Evolutionary conservation across 2,329 filamentous ascomycete genomes (phyloP).

Genomic region (Ceratocystis destructans): DNA sequence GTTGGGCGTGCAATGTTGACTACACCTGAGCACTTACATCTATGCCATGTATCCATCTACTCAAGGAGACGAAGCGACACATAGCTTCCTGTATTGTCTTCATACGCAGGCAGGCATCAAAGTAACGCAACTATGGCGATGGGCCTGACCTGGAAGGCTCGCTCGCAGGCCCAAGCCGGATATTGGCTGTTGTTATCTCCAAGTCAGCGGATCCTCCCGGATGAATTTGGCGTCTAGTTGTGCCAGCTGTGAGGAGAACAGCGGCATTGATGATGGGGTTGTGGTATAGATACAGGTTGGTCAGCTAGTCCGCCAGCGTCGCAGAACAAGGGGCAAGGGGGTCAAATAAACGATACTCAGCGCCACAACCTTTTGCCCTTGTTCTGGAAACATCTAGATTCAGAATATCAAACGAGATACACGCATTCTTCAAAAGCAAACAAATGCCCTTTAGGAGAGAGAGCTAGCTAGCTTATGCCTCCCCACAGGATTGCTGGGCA

Average conservation of each 20-base stretch:
- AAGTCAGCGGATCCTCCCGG: background rate
- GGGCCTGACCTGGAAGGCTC: background rate
- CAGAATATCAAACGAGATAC: constrained; percentile 1
- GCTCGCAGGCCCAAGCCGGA: background rate
- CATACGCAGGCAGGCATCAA: background rate
- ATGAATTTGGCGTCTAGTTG: background rate
- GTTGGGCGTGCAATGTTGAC: too few relatives aligned
- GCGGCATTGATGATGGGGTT: background rate
- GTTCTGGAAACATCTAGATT: background rate
- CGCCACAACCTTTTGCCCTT: background rate
- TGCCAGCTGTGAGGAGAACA: background rate
- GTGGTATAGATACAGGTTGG: background rate
- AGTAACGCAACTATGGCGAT: too few relatives aligned
- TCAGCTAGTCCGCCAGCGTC: background rate
- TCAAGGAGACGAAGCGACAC: background rate
- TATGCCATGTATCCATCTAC: too few relatives aligned
- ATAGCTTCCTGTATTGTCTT: background rate
- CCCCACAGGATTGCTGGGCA: background rate
- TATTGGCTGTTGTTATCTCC: background rate
- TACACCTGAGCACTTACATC: too few relatives aligned
- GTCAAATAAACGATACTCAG: background rate
- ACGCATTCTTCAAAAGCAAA: constrained; percentile 5
- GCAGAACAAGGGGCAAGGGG: background rate
- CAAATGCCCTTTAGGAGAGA: background rate
- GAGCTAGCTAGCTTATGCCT: background rate